Evolutionary conservation across 345 rosid genomes (phyloP), one percentile per base, ranked within the genome.

Genomic region (Toxicodendron radicans): DNA sequence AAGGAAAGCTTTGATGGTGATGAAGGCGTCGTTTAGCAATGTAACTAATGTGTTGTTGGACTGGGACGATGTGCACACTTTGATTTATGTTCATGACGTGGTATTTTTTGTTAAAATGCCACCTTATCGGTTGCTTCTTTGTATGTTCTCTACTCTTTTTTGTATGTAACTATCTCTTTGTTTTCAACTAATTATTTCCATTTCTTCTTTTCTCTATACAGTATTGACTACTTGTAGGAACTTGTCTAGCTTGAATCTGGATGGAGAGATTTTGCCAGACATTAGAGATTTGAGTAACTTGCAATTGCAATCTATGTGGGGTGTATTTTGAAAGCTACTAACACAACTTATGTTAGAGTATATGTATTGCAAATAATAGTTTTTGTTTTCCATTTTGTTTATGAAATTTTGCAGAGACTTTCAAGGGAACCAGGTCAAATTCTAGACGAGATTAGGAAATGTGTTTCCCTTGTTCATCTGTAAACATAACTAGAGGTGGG

Each of bases 361-460:
- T 7, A 10, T 18, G 1, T 27, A 27, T 27, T 0, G 30, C 30
- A 27, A 2, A 27, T 27, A 27, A 27, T 27, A 27, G 30, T n/a
- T 4, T 3, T 0, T 1, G 3, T 24, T 21, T 10, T 21, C 33
- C 0, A 5, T 41, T 51, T 11, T 56, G 10, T 14, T 27, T 14
- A 7, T 32, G 27, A 10, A 21, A 0, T 21, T 38, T 56, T 65
- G 74, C 86, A 95, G 99, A 72, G 98, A 95, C 73, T 82, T 95
- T 56, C 89, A 83, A 79, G 97, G 97, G 23, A 95, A 93, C 74
- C 86, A 0, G 99, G 98, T 41, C 98, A 91, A 80, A 90, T 95
- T 43, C 98, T 98, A 0, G 99, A 90, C 71, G 99, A 95, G 86
- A 85, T 91, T 68, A 98, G 99, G 67, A 86, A 93, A 75, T 95